phyloP scores from a whole-genome alignment of 176 grass and related monocot species.

The Pontederia crassipes region DNA sequence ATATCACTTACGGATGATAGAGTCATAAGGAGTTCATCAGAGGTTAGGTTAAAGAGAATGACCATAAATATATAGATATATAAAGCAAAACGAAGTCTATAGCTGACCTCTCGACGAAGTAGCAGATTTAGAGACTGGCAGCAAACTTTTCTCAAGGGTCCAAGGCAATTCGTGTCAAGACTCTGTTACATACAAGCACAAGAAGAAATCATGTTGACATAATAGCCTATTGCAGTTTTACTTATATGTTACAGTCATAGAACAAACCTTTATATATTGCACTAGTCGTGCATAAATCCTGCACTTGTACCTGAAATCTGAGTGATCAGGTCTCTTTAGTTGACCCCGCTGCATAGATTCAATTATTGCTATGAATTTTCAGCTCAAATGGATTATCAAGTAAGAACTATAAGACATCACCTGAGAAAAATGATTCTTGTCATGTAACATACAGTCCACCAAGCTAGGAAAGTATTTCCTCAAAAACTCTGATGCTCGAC shows the following conservation, averaged over 20 bases:
- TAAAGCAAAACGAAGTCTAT: neutral
- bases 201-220: neutral
- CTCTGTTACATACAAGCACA: constrained; percentile 27
- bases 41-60: too few species aligned
- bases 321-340: constrained; percentile 76
- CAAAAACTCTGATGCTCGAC: constrained; percentile 89
- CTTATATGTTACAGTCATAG: too few species aligned
- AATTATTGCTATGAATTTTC: neutral
- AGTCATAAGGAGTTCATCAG: too few species aligned
- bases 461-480: constrained; percentile 89
- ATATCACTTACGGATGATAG: too few species aligned
- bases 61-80: neutral
- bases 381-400: neutral
- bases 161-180: constrained; percentile 85
- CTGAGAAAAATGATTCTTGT: constrained; percentile 82
- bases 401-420: constrained; percentile 24
- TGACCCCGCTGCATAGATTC: constrained; percentile 52
- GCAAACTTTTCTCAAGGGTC: constrained; percentile 72
- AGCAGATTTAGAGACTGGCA: constrained; percentile 86
- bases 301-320: constrained; percentile 84
- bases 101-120: constrained; percentile 72
- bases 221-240: too few species aligned
- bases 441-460: constrained; percentile 78
- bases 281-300: constrained; percentile 84
- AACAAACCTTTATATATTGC: constrained; percentile 76